Percentiles rank a stretch among this genome's conserved stretches.
These are phyloP conservation scores for Pestalotiopsis sp. DNA, from an alignment of 2,329 filamentous ascomycete species.

Conservation along the genomic window DNA sequence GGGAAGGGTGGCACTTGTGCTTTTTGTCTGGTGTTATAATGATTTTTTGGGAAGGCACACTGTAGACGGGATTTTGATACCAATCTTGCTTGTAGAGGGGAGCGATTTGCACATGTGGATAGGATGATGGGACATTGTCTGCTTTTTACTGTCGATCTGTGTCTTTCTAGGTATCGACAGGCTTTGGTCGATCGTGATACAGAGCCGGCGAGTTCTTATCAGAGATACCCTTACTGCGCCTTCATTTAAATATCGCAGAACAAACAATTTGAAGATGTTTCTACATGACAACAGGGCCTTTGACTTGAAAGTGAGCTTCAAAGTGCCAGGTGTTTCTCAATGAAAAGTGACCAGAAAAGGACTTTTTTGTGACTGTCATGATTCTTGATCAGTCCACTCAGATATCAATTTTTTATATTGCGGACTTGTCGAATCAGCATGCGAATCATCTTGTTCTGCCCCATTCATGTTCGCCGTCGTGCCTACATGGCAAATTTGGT, in stretches of 20 bases:
- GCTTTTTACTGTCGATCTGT: not conserved
- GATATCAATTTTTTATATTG: too few relatives aligned
- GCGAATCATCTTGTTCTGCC: too few relatives aligned
- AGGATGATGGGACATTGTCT: not conserved
- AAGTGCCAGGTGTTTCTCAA: not conserved
- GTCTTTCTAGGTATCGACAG: not conserved
- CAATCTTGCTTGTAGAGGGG: not conserved
- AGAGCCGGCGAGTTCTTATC: not conserved
- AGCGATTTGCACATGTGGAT: not conserved
- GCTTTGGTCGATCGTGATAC: slow-evolving; percentile 1
- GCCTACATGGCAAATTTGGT: too few relatives aligned
- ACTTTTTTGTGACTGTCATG: too few relatives aligned
- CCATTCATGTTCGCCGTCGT: too few relatives aligned
- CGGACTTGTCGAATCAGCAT: too few relatives aligned
- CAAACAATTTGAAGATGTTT: not conserved
- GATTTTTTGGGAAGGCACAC: slow-evolving; percentile 1
- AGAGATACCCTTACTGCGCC: slow-evolving; percentile 4
- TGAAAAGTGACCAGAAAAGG: not conserved
- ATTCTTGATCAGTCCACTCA: too few relatives aligned
- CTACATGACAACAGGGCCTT: not conserved
- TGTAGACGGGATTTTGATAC: slow-evolving; percentile 9
- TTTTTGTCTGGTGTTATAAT: not conserved
- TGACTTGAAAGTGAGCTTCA: not conserved
- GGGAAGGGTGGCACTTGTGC: not conserved
- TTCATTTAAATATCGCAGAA: not conserved